phyloP scores from a whole-genome alignment of 108 stramenopile genomes.

The Nitzschia sp. region DNA sequence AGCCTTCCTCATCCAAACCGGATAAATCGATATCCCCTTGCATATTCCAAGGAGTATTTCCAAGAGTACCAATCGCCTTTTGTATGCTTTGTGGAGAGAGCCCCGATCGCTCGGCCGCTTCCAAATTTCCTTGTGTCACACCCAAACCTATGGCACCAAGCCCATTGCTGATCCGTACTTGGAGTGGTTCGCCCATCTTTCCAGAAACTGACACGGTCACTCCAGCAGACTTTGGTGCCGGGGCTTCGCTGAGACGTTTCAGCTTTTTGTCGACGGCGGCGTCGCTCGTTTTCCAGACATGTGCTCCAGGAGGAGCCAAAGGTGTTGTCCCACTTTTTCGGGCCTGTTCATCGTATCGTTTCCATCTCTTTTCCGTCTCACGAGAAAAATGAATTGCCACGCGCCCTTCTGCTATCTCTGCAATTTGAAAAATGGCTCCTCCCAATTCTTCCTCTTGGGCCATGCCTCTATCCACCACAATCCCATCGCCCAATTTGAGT shows the following conservation, averaged over 20 bases:
- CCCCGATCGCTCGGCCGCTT: constrained; percentile 33
- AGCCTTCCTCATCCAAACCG: constrained; percentile 38
- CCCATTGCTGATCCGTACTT: constrained; percentile 38
- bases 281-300: constrained; percentile 78
- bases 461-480: constrained; percentile 74
- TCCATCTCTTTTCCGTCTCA: constrained; percentile 54
- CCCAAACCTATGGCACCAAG: constrained; percentile 34
- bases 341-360: constrained; percentile 38
- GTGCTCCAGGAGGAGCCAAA: constrained; percentile 59
- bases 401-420: constrained; percentile 24
- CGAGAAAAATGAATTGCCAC: constrained; percentile 44
- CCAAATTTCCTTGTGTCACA: constrained; percentile 38
- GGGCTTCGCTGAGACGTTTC: constrained; percentile 41
- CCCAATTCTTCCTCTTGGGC: constrained; percentile 71
- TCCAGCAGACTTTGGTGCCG: not conserved
- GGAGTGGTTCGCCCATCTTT: constrained; percentile 37
- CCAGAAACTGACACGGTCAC: constrained; percentile 41
- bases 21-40: constrained; percentile 39
- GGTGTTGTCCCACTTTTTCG: constrained; percentile 20
- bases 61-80: constrained; percentile 73
- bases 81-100: constrained; percentile 36
- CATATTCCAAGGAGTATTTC: constrained; percentile 49
- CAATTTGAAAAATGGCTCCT: constrained; percentile 36
- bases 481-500: constrained; percentile 73
- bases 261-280: constrained; percentile 58